Percentiles rank a stretch among this genome's conserved stretches.
These are phyloP conservation scores for Leucosporidium creatinivorum DNA, from an alignment of 768 basidiomycete species.

Conservation along the genomic window DNA sequence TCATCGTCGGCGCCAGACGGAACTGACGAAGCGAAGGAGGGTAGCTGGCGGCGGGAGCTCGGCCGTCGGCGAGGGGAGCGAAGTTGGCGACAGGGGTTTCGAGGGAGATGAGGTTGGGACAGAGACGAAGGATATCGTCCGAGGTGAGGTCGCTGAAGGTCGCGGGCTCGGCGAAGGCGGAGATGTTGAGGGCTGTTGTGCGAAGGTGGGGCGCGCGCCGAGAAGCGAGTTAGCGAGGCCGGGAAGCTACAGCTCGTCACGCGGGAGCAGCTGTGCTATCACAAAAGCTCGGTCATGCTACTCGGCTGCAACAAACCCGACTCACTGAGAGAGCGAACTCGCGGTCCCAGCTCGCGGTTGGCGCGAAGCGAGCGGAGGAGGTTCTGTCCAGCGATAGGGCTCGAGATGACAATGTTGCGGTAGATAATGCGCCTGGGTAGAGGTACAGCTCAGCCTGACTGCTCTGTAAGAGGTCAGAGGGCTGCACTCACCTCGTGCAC, in stretches of 20 bases:
- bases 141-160: slow-evolving; percentile 4
- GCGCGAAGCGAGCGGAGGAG: neutral
- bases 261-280: neutral
- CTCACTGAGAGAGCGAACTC: neutral
- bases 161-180: neutral
- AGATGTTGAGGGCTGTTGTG: neutral
- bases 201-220: neutral
- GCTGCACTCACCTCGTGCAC: too few relatives aligned
- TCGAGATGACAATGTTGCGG: neutral
- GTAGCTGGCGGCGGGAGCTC: neutral
- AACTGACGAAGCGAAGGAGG: neutral
- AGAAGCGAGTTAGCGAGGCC: neutral
- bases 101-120: neutral
- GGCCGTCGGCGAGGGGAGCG: neutral
- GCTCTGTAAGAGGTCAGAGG: too few relatives aligned
- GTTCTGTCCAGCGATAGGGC: neutral
- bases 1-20: neutral
- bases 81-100: slow-evolving; percentile 8
- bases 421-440: neutral
- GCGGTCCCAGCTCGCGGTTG: neutral
- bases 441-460: too few relatives aligned
- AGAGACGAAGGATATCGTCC: slow-evolving; percentile 21
- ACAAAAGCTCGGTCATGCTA: neutral
- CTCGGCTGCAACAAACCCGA: neutral
- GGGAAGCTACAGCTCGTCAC: neutral